Base-by-base conservation (phyloP, 257 asterid species). In the Datura wrightii region DNA sequence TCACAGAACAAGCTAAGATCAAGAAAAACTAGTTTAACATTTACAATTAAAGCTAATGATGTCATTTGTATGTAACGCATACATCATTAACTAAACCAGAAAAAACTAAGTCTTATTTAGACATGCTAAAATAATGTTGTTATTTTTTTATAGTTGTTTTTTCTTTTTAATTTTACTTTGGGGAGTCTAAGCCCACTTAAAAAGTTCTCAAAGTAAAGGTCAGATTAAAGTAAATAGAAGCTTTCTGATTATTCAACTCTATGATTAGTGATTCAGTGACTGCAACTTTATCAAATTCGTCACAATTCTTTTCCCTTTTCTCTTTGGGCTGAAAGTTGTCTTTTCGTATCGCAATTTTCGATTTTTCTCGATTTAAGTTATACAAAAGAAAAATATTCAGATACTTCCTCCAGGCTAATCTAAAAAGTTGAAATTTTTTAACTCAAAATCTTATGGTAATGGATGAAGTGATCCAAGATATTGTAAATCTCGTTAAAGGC, bases 61-160 rank as follows among this genome's bases (percentile, higher is more conserved):
- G 66, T 46, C 59, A 16, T 82, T 66, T 66, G 6, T 66, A 66
- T 53, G 85, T 82, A 66, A 44, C 5, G 62, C 85, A 82, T 1
- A 50, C 80, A 52, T 82, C 80, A 82, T 82, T 50, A 66, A 82
- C 66, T 50, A 66, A 34, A 31, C 80, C 3, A 66, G 16, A 63
- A 11, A 66, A 48, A 44, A 81, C n/a, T 2, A 50, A 14, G 24
- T 50, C 62, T 76, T 37, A 36, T 13, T 3, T 24, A 24, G 31
- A 24, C 39, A 50, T 24, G 62, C 58, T 24, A 69, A 41, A 15
- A 8, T 1, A 48, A n/a, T 24, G 0, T 50, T 76, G 1, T 6
- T 60, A 8, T 8, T 11, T 0, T 36, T 24, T 14, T 14, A 24
- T 19, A 31, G 4, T 74, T 24, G 24, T 1, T 74, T 76, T 31